phyloP scores from a whole-genome alignment of 202 grass and related monocot genomes.

The Brachypodium distachyon region DNA sequence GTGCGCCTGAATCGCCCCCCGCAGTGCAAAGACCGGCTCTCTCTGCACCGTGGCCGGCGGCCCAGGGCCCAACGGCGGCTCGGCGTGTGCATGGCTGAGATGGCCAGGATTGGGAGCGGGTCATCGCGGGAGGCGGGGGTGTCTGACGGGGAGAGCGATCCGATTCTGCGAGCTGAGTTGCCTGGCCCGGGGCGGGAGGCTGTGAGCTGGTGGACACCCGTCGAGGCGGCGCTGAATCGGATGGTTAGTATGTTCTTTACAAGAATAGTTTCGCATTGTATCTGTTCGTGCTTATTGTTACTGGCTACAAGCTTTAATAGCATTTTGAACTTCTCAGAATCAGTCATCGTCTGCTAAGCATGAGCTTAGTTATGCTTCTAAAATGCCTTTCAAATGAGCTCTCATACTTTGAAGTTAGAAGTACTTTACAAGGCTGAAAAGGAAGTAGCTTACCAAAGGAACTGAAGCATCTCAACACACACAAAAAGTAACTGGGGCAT shows the following conservation, averaged over 20 bases:
- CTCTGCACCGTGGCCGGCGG: slow-evolving; percentile 5
- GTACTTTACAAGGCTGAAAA: background rate
- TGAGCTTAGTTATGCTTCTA: background rate
- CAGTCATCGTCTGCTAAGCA: background rate
- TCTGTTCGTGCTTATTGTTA: background rate
- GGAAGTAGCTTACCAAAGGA: background rate
- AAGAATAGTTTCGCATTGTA: background rate
- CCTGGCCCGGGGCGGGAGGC: background rate
- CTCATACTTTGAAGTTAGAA: background rate
- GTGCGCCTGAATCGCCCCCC: background rate
- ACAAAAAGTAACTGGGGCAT: background rate
- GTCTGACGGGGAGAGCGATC: slow-evolving; percentile 13
- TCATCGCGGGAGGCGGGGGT: background rate
- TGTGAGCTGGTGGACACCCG: background rate
- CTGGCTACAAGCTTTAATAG: background rate
- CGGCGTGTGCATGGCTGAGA: slow-evolving; percentile 30
- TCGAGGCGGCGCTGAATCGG: slow-evolving; percentile 31
- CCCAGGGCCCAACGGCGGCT: background rate
- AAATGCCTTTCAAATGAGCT: background rate
- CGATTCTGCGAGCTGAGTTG: slow-evolving; percentile 17
- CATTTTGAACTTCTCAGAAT: background rate
- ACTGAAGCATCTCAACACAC: too few species aligned
- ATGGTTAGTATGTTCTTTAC: slow-evolving; percentile 26
- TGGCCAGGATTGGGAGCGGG: slow-evolving; percentile 1
- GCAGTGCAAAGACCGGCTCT: background rate